Percentiles rank a stretch among this genome's conserved stretches.
Conservation (phyloP, 2,329 filamentous ascomycete species). For the Fusarium tricinctum region DNA sequence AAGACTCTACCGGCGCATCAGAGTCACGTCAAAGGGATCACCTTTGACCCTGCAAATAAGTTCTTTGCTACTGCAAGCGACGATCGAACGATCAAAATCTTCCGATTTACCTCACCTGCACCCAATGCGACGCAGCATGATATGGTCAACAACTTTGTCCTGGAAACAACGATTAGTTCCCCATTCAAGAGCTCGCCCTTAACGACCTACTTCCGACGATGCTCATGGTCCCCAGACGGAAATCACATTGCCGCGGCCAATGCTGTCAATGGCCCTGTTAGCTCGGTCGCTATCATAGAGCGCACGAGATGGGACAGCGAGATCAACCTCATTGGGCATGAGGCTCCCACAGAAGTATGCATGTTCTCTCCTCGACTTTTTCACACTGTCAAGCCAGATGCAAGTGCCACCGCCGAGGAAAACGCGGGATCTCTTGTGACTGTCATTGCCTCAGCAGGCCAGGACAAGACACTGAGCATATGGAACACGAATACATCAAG, state of each 20-base stretch:
- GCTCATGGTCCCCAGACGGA: conserved; percentile 97
- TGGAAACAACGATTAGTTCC: conserved; percentile 89
- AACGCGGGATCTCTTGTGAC: conserved; percentile 74
- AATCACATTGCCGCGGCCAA: conserved; percentile 98
- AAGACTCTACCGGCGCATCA: conserved; percentile 94
- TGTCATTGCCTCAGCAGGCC: conserved; percentile 95
- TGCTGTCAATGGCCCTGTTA: conserved; percentile 96
- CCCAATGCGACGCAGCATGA: conserved; percentile 95
- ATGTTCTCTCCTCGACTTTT: conserved; percentile 96
- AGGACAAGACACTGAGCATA: conserved; percentile 94
- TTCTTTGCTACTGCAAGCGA: conserved; percentile 99
- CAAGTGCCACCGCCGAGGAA: conserved; percentile 63
- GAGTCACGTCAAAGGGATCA: conserved; percentile 98
- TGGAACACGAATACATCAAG: conserved; percentile 98
- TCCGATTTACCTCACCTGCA: conserved; percentile 90
- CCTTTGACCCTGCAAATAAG: conserved; percentile 98
- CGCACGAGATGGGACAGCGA: conserved; percentile 94
- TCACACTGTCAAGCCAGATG: conserved; percentile 75
- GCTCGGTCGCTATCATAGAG: conserved; percentile 95
- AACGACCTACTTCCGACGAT: conserved; percentile 96
- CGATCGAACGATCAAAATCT: conserved; percentile 96
- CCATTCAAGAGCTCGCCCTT: conserved; percentile 93
- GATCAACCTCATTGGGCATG: conserved; percentile 97
- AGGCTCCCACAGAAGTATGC: conserved; percentile 96
- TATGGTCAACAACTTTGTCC: conserved; percentile 95